phyloP scores from a whole-genome alignment of 2,329 filamentous ascomycete species.

The Apiospora marii region DNA sequence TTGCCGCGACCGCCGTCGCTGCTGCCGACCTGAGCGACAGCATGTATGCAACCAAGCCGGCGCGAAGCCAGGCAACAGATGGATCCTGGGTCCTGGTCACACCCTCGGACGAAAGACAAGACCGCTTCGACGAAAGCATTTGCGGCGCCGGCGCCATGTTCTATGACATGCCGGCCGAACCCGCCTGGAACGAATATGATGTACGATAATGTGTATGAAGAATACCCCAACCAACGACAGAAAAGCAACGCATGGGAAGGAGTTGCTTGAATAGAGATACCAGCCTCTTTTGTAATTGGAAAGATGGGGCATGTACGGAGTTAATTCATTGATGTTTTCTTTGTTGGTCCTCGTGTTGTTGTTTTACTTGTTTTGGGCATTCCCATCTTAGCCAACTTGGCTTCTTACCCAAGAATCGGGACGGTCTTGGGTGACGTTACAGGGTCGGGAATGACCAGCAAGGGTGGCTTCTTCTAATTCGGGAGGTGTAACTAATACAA shows the following conservation, averaged over 20 bases:
- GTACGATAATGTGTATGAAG: neutral
- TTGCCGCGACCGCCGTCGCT: slow-evolving; percentile 19
- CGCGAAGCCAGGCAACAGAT: slow-evolving; percentile 30
- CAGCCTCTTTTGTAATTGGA: neutral
- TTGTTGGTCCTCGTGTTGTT: neutral
- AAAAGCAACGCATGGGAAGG: neutral
- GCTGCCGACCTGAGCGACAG: slow-evolving; percentile 28
- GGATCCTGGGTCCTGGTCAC: slow-evolving; percentile 20
- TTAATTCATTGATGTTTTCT: neutral
- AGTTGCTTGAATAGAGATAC: slow-evolving; percentile 6
- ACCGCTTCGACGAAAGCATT: slow-evolving; percentile 26
- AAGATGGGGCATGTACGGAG: neutral
- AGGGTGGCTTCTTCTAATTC: neutral
- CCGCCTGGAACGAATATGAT: neutral
- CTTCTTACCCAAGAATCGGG: neutral
- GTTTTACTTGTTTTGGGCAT: neutral
- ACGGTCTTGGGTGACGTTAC: neutral
- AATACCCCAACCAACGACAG: neutral
- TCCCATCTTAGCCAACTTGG: neutral
- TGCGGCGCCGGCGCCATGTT: slow-evolving; percentile 23
- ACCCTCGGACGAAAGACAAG: neutral
- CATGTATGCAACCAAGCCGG: slow-evolving; percentile 25
- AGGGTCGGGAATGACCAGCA: neutral
- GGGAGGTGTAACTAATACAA: neutral
- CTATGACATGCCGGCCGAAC: neutral